Conservation (phyloP, 2,329 filamentous ascomycete genomes). For the Ophiostoma angusticollis region DNA sequence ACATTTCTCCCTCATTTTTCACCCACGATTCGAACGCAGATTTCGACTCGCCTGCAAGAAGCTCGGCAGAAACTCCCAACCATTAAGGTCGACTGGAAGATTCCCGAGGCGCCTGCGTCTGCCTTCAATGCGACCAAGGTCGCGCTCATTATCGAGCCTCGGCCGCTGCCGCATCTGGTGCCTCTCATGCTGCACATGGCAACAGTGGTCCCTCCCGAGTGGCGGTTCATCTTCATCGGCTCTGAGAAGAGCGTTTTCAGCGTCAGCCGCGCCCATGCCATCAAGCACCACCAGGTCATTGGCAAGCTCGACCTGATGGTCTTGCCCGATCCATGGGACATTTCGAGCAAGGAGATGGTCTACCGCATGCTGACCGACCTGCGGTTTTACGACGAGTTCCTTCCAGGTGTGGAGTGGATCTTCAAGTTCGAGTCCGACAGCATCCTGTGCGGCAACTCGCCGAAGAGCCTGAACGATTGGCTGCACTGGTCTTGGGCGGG, state of each 20-base stretch:
- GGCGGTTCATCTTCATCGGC: conserved; percentile 41
- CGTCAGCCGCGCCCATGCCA: conserved; percentile 31
- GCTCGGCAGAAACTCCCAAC: conserved; percentile 27
- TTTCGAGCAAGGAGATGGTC: conserved; percentile 34
- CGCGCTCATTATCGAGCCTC: conserved; percentile 38
- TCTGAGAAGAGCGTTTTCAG: conserved; percentile 33
- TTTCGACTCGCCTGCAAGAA: conserved; percentile 26
- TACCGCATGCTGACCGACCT: conserved; percentile 35
- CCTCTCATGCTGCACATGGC: conserved; percentile 40
- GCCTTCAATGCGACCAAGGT: conserved; percentile 37
- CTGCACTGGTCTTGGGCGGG: conserved; percentile 42
- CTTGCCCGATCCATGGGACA: conserved; percentile 34
- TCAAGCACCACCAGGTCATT: conserved; percentile 34
- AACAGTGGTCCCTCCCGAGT: conserved; percentile 38
- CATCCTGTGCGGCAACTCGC: conserved; percentile 41
- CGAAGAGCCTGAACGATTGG: conserved; percentile 39
- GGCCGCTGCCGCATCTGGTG: conserved; percentile 33
- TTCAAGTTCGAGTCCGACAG: conserved; percentile 43
- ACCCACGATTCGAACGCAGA: conserved; percentile 26
- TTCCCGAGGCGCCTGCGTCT: conserved; percentile 20
- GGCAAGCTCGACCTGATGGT: conserved; percentile 40
- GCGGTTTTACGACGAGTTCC: conserved; percentile 39
- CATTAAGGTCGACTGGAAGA: conserved; percentile 28
- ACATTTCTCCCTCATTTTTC: conserved; percentile 30
- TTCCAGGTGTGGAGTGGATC: conserved; percentile 39